phyloP scores from a whole-genome alignment of 78 protist genomes.

The Dictyostelium intermedium region DNA sequence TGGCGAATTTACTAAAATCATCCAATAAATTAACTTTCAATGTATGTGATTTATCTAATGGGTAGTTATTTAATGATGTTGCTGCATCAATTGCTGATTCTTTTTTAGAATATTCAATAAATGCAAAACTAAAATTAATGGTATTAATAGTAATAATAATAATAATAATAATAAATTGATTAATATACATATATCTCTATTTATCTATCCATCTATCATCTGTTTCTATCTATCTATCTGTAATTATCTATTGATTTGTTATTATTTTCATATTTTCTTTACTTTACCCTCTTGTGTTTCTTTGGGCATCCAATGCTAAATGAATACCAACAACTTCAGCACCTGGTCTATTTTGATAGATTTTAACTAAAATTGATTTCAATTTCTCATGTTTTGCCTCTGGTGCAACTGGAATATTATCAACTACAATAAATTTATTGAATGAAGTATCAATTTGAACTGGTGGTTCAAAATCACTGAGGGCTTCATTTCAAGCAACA shows the following conservation, averaged over 20 bases:
- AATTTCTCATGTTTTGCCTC: conserved; percentile 55
- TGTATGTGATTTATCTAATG: conserved; percentile 41
- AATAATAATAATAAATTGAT: no score
- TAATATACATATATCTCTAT: no score
- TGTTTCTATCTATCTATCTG: background rate
- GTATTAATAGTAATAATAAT: no score
- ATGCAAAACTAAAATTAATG: conserved; percentile 66
- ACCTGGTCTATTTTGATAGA: background rate
- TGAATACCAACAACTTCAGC: conserved; percentile 19
- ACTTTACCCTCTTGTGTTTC: conserved; percentile 45
- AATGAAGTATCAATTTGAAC: conserved; percentile 59
- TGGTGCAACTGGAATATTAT: conserved; percentile 42
- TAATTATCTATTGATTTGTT: background rate
- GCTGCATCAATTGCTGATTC: conserved; percentile 53
- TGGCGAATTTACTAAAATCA: conserved; percentile 32
- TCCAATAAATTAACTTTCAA: conserved; percentile 44
- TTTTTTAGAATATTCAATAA: conserved; percentile 55
- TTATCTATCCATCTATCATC: no score
- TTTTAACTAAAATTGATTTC: background rate
- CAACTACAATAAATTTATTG: conserved; percentile 28
- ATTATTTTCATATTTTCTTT: background rate
- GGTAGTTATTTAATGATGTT: background rate
- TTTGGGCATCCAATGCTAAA: background rate
- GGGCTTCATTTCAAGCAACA: background rate
- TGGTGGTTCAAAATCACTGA: conserved; percentile 58